Base-by-base conservation (phyloP, 441 rosid species). In the Pelargonium citronellum region DNA sequence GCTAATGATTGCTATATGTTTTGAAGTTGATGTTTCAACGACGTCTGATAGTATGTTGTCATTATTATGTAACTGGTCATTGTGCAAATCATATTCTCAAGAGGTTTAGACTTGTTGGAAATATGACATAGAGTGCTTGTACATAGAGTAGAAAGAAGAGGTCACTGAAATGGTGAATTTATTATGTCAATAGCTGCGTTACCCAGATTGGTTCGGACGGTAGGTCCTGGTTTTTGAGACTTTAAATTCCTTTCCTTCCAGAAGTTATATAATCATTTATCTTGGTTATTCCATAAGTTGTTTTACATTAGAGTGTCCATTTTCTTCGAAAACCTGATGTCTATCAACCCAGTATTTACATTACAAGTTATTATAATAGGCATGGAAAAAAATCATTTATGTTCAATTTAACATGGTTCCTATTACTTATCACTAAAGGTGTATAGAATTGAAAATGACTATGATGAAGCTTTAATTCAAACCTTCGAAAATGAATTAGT, bases 71-170 rank as follows among this genome's bases (percentile, higher is more conserved):
- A 39, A 39, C 43, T 39, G 43, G 43, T 39, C 7, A 39, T 39
- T 39, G 43, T 39, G 43, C 1, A 39, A 39, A 39, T 39, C 43
- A 39, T 22, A 19, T 34, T 10, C 39, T 61, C 11, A 61, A 7
- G 37, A 24, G 65, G 65, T 22, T 60, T 61, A 19, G 65, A 24
- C 34, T 61, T 39, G 43, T 39, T 61, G 39, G 65, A 24, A 61
- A 60, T 22, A 60, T 20, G 13, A 22, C 37, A 3, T n/a, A 60
- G 64, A 60, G 20, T 60, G 6, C 39, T 34, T 58, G 19, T 17
- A 61, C 12, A 24, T 10, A 3, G 39, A 61, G 15, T 61, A 24
- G 44, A 41, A 41, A 41, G 44, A 41, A 41, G 44, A 11, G 44
- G 39, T 8, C 39, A 22, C 64, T 61, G 10, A 7, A 0, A 61